A percentile compares a stretch with the other conserved stretches of the same genome.
Evolutionary conservation across 352 stramenopile genomes (phyloP).

Genomic region (Thraustochytrium sp.): DNA sequence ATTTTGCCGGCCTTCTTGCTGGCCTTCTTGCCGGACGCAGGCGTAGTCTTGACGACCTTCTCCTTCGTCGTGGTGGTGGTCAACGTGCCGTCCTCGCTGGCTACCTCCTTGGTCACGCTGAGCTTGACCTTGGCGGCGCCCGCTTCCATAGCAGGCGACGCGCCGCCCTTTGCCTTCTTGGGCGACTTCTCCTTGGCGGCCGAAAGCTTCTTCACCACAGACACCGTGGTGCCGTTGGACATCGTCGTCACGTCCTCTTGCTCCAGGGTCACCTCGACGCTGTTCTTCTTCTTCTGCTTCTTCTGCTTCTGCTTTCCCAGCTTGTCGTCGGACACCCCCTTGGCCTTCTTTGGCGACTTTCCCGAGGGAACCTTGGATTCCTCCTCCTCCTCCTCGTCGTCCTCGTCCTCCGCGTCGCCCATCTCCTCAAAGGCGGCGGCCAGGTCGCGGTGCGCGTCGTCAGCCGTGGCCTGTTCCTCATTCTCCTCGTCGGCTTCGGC

Average conservation of each 20-base stretch:
- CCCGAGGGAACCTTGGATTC: not conserved
- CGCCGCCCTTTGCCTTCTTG: not conserved
- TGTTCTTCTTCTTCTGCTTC: conserved; percentile 17
- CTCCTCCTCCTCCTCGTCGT: not conserved
- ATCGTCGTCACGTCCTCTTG: not conserved
- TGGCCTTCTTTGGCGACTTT: too few species aligned
- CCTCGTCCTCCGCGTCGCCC: not conserved
- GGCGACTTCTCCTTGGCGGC: not conserved
- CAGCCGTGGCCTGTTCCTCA: not conserved
- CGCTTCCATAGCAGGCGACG: not conserved
- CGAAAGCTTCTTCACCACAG: not conserved
- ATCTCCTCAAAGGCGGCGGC: not conserved
- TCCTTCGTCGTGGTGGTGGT: too few species aligned
- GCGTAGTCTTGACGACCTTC: not conserved
- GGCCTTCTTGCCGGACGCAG: too few species aligned
- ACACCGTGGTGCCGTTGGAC: not conserved
- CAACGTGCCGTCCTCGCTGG: too few species aligned
- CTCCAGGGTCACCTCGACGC: not conserved
- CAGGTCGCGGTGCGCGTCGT: not conserved
- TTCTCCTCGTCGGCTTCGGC: not conserved
- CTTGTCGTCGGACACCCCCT: too few species aligned
- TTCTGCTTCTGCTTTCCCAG: not conserved
- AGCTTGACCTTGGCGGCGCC: too few species aligned
- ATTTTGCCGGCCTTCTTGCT: not conserved
- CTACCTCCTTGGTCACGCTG: too few species aligned